Base-by-base conservation (phyloP, 257 asterid species). In the Vinca minor region DNA sequence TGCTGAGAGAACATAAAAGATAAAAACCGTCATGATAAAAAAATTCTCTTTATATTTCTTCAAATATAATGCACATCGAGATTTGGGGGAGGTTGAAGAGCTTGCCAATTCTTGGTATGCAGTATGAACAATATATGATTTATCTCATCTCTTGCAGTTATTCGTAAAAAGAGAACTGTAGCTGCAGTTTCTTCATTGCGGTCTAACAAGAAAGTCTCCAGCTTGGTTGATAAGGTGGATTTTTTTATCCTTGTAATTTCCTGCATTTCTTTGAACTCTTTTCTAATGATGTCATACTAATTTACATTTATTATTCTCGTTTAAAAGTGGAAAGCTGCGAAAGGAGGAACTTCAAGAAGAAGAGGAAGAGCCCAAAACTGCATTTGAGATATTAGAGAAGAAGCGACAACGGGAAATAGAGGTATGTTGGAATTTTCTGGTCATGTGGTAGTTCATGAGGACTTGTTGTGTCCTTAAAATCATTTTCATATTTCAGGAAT, bases 271-370 rank as follows among this genome's bases (percentile, higher is more conserved):
- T 70, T 11, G 5, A 23, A 5, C 52, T 36, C 1, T 61, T 52
- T n/a, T 42, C 17, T 46, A n/a, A 55, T 29, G 25, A 55, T 55
- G 23, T 54, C 4, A 38, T 18, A 58, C 41, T 49, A 46, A 49
- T 12, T 46, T 67, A 36, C 17, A 32, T n/a, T n/a, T 54, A 29
- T 46, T 59, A 42, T 62, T 36, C 72, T 59, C 45, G 45, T 35
- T 69, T 69, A n/a, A 28, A 49, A 93, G 99, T 93, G 99, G 99
- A 93, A 93, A 72, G 99, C 99, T 71, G 97, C 95, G n/a, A 47
- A 93, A 93, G 73, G 99, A 87, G 80, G 99, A 93, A 82, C 67
- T 93, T 78, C 86, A 87, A 67, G 97, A 79, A 64, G 81, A 74
- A 46, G 94, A 85, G 31, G 94, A 85, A 66, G 99, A 87, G 78